Base-by-base conservation (phyloP, 2,329 filamentous ascomycete genomes). In the Dryadomyces sulphureus region DNA sequence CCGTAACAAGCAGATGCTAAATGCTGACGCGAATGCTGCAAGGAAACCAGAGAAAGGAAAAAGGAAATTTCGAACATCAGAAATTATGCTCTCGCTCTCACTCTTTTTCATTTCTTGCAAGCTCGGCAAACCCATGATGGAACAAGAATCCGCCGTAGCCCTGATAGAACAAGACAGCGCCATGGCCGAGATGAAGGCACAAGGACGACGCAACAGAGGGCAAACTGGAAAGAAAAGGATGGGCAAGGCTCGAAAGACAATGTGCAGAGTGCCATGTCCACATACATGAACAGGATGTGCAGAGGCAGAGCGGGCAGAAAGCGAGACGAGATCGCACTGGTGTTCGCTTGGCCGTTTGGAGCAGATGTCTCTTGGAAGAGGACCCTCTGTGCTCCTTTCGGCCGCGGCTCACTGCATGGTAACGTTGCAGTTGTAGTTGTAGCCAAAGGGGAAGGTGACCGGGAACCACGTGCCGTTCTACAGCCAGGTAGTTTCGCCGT, bases 401-500 rank as follows among this genome's bases (percentile, higher is more conserved):
- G 5, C 19, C 20, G 21, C n/a, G 8, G 17, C 35, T 39, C 35
- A 27, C 20, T 34, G 44, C 45, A 47, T 41, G 47, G 44, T 30
- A 17, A 35, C 20, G 34, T 36, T 47, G 30, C 16, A 32, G 27
- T 32, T 32, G 27, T 32, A 32, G 27, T 32, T 32, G 27, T 32
- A 36, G n/a, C 16, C 7, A 16, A 36, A 36, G 17, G 34, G 34
- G 14, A 51, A 7, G 21, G 49, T 30, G 19, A 46, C 44, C 22
- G 39, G 22, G 45, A 36, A 50, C 47, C 50, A 49, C 39, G 50
- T n/a, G 48, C 47, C 48, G 24, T 43, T 45, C 48, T 55, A 54
- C 12, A 54, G 50, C 53, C 53, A 55, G 35, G 49, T 49, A 34
- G 51, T 47, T 45, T 59, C 55, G 38, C 57, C 58, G 21, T 57